These are phyloP conservation scores for Apiospora saccharicola DNA, from an alignment of 2,329 filamentous ascomycete genomes.

Conservation along the genomic window DNA sequence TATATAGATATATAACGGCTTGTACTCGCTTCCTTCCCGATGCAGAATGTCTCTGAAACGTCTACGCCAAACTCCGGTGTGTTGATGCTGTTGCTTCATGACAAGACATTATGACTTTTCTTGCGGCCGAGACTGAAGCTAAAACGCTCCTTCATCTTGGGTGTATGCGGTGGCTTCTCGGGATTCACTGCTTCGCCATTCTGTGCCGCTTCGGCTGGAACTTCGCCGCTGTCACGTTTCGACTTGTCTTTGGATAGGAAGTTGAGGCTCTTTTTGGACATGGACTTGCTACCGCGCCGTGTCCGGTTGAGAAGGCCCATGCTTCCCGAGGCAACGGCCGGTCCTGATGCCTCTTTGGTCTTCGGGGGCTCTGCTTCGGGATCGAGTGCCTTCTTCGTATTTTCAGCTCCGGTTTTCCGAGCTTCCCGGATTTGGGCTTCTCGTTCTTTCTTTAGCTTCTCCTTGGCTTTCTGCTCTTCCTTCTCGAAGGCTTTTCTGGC, in stretches of 20 bases:
- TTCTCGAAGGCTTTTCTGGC: slow-evolving; percentile 55
- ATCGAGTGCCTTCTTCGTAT: slow-evolving; percentile 65
- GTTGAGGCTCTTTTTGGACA: slow-evolving; percentile 78
- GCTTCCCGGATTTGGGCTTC: slow-evolving; percentile 45
- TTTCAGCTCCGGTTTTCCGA: slow-evolving; percentile 57
- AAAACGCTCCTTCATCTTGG: slow-evolving; percentile 67
- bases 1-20: slow-evolving; percentile 13
- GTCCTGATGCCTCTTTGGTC: slow-evolving; percentile 59
- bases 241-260: slow-evolving; percentile 66
- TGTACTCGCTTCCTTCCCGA: neutral
- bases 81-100: slow-evolving; percentile 1
- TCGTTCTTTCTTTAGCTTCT: slow-evolving; percentile 51
- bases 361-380: slow-evolving; percentile 61
- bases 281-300: slow-evolving; percentile 76
- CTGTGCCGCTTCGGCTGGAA: slow-evolving; percentile 37
- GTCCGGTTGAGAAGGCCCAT: slow-evolving; percentile 68
- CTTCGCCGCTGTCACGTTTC: slow-evolving; percentile 45
- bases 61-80: slow-evolving; percentile 8
- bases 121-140: slow-evolving; percentile 73
- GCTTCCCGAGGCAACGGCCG: slow-evolving; percentile 34
- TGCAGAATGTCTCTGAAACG: slow-evolving; percentile 5
- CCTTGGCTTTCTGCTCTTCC: slow-evolving; percentile 52
- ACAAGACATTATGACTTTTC: slow-evolving; percentile 61
- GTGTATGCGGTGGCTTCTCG: slow-evolving; percentile 50
- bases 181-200: slow-evolving; percentile 42